A percentile compares a stretch with the other conserved stretches of the same genome.
These are phyloP conservation scores for Aphanomyces astaci DNA, from an alignment of 352 stramenopile genomes.

Conservation along the genomic window DNA sequence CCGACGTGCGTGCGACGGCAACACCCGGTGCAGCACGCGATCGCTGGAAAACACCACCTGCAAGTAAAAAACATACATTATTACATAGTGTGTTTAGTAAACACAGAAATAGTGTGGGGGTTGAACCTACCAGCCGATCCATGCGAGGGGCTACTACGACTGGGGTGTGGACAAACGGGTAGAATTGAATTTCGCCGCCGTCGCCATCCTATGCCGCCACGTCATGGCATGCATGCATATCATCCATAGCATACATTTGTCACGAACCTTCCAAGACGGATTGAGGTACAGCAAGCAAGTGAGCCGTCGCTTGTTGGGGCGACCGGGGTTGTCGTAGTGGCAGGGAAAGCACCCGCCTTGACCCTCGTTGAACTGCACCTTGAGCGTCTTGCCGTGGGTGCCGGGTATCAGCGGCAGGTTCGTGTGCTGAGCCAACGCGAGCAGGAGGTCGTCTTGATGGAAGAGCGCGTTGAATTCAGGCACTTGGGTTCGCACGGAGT, in stretches of 20 bases:
- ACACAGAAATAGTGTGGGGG: too few species aligned
- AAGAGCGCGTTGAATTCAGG: conserved; percentile 58
- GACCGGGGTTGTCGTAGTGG: conserved; percentile 76
- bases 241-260: background rate
- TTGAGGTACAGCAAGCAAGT: conserved; percentile 80
- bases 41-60: conserved; percentile 58
- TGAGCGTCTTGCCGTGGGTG: conserved; percentile 53
- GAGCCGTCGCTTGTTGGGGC: conserved; percentile 66
- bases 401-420: conserved; percentile 33
- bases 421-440: conserved; percentile 37
- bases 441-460: conserved; percentile 46
- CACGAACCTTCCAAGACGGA: conserved; percentile 39
- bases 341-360: conserved; percentile 69
- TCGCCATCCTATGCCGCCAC: conserved; percentile 27
- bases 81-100: too few species aligned
- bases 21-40: conserved; percentile 61
- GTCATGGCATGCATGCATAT: background rate
- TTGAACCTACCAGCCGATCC: conserved; percentile 50
- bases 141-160: conserved; percentile 59
- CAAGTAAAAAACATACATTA: too few species aligned
- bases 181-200: conserved; percentile 65
- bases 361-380: conserved; percentile 71
- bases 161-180: conserved; percentile 52
- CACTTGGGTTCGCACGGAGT: conserved; percentile 39
- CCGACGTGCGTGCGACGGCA: conserved; percentile 42